These are phyloP conservation scores for Thecaphora frezii DNA, from an alignment of 1,284 basidiomycete genomes.

Conservation along the genomic window DNA sequence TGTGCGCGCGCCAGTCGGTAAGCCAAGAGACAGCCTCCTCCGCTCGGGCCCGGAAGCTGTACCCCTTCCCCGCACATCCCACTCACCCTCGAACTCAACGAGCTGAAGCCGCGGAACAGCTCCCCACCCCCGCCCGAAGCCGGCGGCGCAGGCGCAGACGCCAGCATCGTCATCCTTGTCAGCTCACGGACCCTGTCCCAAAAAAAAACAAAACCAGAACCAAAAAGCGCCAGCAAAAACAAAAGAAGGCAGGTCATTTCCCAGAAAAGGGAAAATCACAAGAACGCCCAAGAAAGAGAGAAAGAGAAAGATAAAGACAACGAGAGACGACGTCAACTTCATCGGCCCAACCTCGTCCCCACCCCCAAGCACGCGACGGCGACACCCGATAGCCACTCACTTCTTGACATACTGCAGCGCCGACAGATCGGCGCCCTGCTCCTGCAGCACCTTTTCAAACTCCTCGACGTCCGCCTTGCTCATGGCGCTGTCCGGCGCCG, in stretches of 20 bases:
- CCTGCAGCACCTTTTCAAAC: constrained; percentile 65
- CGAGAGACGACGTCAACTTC: too few species aligned
- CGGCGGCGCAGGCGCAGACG: constrained; percentile 71
- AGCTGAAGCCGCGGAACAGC: constrained; percentile 87
- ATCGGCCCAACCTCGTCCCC: too few species aligned
- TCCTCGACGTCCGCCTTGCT: constrained; percentile 84
- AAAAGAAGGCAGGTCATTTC: too few species aligned
- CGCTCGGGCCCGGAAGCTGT: too few species aligned
- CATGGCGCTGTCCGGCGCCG: constrained; percentile 75
- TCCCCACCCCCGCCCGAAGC: constrained; percentile 64
- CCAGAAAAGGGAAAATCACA: too few species aligned
- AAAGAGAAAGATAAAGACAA: too few species aligned
- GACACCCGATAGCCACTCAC: constrained; percentile 53
- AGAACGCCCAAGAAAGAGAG: too few species aligned
- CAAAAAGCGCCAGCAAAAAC: too few species aligned
- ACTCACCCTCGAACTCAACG: constrained; percentile 81
- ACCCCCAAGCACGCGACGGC: too few species aligned
- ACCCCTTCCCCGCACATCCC: too few species aligned
- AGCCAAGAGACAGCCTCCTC: too few species aligned
- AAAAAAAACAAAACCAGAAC: not conserved
- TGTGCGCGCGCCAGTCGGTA: too few species aligned
- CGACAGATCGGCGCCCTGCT: constrained; percentile 70
- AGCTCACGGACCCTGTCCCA: constrained; percentile 74
- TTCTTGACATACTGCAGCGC: constrained; percentile 91
- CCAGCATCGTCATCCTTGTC: constrained; percentile 88